Percentiles rank a stretch among this genome's conserved stretches.
Evolutionary conservation across 2,329 filamentous ascomycete genomes (phyloP).

Genomic region (Beauveria pseudobassiana): DNA sequence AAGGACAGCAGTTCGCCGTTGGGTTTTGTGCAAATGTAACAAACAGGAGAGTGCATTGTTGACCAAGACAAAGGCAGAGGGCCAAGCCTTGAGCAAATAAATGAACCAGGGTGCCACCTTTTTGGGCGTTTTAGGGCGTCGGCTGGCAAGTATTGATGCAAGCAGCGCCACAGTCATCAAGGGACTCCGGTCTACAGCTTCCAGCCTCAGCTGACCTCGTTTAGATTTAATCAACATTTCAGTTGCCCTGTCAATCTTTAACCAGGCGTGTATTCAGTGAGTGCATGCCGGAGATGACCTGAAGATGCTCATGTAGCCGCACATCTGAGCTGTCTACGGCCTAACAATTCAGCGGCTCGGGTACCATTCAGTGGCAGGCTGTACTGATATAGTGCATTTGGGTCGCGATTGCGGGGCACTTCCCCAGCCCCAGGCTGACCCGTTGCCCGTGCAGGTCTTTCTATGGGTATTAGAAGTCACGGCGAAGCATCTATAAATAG

Average conservation of each 20-base stretch:
- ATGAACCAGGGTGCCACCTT: constrained; percentile 9
- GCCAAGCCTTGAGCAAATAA: constrained; percentile 6
- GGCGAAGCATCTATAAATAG: not conserved
- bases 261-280: too few species aligned
- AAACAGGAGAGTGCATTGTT: not conserved
- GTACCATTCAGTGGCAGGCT: not conserved
- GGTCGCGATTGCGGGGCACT: not conserved
- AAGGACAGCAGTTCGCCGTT: not conserved
- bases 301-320: too few species aligned
- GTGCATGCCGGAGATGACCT: too few species aligned
- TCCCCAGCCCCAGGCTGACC: not conserved
- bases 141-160: not conserved
- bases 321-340: too few species aligned
- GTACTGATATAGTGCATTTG: not conserved
- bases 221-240: too few species aligned
- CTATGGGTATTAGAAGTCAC: not conserved
- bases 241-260: too few species aligned
- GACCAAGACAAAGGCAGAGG: not conserved
- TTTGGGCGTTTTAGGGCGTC: not conserved
- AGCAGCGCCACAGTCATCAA: not conserved
- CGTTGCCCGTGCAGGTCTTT: too few species aligned
- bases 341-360: too few species aligned
- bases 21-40: not conserved
- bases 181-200: too few species aligned
- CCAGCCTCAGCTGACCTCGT: too few species aligned